Conservation (phyloP, 495 filamentous ascomycete species). For the Aspergillus olivimuriae region DNA sequence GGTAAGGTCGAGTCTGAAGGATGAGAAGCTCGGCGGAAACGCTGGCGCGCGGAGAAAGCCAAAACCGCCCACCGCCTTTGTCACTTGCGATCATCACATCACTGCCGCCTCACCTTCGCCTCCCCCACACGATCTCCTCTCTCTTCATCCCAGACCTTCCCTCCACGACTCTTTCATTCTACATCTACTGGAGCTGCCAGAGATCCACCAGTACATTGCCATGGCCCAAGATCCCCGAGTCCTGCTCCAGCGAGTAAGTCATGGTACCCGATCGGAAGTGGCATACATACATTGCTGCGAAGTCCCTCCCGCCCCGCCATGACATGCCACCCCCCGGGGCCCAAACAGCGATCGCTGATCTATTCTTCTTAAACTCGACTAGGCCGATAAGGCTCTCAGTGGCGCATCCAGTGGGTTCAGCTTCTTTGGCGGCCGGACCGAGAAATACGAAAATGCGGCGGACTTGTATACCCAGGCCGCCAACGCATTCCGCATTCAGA, state of each 20-base stretch:
- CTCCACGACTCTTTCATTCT: background rate
- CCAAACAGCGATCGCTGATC: conserved; percentile 32
- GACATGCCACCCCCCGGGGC: too few relatives aligned
- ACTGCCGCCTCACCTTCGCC: background rate
- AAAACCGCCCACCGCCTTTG: conserved; percentile 3
- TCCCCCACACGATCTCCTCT: background rate
- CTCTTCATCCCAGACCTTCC: background rate
- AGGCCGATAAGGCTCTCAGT: conserved; percentile 75
- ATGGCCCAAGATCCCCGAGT: conserved; percentile 51
- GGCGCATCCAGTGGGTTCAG: conserved; percentile 65
- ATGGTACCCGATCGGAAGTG: too few relatives aligned
- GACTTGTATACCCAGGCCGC: conserved; percentile 76
- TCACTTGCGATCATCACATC: background rate
- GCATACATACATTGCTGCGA: conserved; percentile 16
- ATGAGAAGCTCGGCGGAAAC: background rate
- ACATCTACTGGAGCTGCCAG: background rate
- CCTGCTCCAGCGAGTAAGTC: conserved; percentile 50
- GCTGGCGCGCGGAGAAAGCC: too few relatives aligned
- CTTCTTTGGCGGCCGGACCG: conserved; percentile 71
- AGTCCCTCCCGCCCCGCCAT: conserved; percentile 10
- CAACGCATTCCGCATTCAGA: conserved; percentile 72
- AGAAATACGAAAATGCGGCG: conserved; percentile 80
- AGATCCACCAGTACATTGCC: conserved; percentile 8
- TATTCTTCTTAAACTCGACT: conserved; percentile 10
- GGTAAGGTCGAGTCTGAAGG: too few relatives aligned